A percentile compares a stretch with the other conserved stretches of the same genome.
These are phyloP conservation scores for Stagonosporopsis vannaccii DNA, from an alignment of 2,329 filamentous ascomycete species.

Conservation along the genomic window DNA sequence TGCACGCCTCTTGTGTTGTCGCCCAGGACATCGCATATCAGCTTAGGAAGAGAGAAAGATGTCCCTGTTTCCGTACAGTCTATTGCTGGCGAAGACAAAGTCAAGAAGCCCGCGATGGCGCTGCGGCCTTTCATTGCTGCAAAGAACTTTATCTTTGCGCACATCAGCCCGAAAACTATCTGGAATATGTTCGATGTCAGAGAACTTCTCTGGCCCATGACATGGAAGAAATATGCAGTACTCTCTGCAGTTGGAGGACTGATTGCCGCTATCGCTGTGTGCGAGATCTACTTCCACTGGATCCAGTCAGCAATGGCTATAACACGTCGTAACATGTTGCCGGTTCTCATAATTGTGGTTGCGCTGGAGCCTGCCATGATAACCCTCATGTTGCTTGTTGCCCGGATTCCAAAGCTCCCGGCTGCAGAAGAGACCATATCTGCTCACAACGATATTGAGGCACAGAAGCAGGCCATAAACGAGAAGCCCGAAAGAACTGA, in stretches of 20 bases:
- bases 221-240: constrained; percentile 25
- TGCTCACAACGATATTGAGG: constrained; percentile 6
- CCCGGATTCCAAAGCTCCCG: constrained; percentile 6
- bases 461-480: constrained; percentile 9
- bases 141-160: neutral
- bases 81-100: neutral
- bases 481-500: constrained; percentile 4
- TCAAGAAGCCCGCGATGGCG: neutral
- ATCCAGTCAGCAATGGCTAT: constrained; percentile 24
- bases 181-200: constrained; percentile 22
- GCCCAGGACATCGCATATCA: neutral
- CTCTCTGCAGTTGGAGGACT: constrained; percentile 15
- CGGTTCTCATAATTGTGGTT: constrained; percentile 25
- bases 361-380: constrained; percentile 25
- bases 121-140: constrained; percentile 1
- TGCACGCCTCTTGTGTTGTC: neutral
- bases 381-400: constrained; percentile 9
- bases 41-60: neutral
- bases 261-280: constrained; percentile 20
- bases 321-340: constrained; percentile 25
- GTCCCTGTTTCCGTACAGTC: neutral
- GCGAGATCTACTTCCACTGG: constrained; percentile 21
- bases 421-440: constrained; percentile 3
- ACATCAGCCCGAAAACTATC: constrained; percentile 19
- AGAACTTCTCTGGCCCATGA: constrained; percentile 23